phyloP scores from a whole-genome alignment of 140 eudicot species.

The Stevia rebaudiana region DNA sequence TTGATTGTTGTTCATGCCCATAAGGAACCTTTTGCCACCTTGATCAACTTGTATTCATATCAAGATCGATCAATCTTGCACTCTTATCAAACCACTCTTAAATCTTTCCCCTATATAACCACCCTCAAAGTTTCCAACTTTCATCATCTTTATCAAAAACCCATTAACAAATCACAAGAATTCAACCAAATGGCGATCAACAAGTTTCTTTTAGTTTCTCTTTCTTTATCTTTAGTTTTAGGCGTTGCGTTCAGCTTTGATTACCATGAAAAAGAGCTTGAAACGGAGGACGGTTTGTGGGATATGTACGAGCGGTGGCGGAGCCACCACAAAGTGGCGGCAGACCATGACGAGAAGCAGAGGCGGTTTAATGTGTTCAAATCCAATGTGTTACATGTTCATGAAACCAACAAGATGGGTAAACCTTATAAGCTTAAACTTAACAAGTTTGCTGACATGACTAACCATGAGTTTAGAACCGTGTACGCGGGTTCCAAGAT shows the following conservation, averaged over 20 bases:
- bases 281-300: constrained; percentile 74
- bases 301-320: constrained; percentile 87
- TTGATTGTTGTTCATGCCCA: constrained; percentile 32
- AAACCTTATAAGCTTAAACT: constrained; percentile 78
- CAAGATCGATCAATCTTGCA: constrained; percentile 29
- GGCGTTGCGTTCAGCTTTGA: constrained; percentile 45
- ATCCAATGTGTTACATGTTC: constrained; percentile 62
- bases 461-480: constrained; percentile 72
- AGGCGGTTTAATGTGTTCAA: constrained; percentile 81
- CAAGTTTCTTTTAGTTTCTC: constrained; percentile 30
- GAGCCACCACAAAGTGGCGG: constrained; percentile 75
- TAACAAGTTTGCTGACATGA: constrained; percentile 90
- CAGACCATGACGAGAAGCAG: constrained; percentile 58
- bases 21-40: constrained; percentile 27
- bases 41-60: constrained; percentile 17
- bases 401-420: constrained; percentile 61
- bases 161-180: constrained; percentile 4
- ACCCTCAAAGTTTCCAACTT: constrained; percentile 20
- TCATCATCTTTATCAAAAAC: constrained; percentile 33
- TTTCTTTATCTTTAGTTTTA: constrained; percentile 49
- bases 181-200: constrained; percentile 23
- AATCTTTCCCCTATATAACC: constrained; percentile 29
- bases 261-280: constrained; percentile 65
- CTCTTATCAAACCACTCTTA: constrained; percentile 15
- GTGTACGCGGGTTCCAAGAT: constrained; percentile 63